Evolutionary conservation across 805 yeast genomes (phyloP).

Genomic region (Ogataea chonburiensis): DNA sequence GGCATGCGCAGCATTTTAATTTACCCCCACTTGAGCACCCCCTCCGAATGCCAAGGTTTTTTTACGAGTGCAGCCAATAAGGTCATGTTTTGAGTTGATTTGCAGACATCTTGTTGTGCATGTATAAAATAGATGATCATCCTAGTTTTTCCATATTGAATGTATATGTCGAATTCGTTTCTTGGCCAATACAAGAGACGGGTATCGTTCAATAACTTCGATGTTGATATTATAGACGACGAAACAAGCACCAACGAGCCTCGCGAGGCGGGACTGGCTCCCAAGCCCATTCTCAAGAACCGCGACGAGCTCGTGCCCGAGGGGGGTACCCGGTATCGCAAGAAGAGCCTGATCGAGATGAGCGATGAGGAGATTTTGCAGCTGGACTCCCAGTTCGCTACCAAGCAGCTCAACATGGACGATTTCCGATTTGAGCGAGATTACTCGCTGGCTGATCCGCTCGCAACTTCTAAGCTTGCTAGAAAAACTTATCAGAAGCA

Average conservation of each 20-base stretch:
- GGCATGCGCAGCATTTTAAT: neutral
- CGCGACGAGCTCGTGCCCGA: conserved; percentile 1
- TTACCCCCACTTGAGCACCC: conserved; percentile 6
- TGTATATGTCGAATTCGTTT: neutral
- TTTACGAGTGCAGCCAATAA: conserved; percentile 9
- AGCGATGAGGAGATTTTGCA: conserved; percentile 54
- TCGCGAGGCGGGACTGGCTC: neutral
- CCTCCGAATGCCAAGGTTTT: conserved; percentile 7
- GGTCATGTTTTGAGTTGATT: conserved; percentile 5
- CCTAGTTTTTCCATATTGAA: neutral
- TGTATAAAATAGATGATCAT: too few relatives aligned
- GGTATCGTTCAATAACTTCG: conserved; percentile 17
- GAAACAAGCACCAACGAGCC: conserved; percentile 2
- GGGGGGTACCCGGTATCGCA: conserved; percentile 19
- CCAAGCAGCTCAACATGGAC: conserved; percentile 40
- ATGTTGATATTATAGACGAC: conserved; percentile 11
- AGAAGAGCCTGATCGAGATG: conserved; percentile 51
- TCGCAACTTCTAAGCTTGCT: conserved; percentile 17
- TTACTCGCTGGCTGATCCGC: conserved; percentile 24
- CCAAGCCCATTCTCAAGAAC: conserved; percentile 11
- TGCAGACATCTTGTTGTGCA: too few relatives aligned
- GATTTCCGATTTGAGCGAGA: conserved; percentile 45
- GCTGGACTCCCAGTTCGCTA: conserved; percentile 51
- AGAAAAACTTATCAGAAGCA: conserved; percentile 21
- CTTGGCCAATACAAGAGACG: conserved; percentile 9